These are phyloP conservation scores for Kwoniella shivajii DNA, from an alignment of 1,284 basidiomycete species.

Conservation along the genomic window DNA sequence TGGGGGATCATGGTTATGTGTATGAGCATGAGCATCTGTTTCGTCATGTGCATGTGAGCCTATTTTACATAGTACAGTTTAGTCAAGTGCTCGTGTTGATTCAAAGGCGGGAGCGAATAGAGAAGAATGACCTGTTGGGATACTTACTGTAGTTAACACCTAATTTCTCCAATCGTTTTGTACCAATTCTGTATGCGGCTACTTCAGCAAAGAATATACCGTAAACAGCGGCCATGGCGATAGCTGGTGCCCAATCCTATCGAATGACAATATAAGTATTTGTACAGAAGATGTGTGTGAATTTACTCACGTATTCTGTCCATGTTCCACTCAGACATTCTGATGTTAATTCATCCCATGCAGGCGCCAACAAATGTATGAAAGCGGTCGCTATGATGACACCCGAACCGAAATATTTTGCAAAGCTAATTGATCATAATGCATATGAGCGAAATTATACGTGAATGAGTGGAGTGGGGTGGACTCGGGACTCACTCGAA, in stretches of 20 bases:
- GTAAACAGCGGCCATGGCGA: slow-evolving; percentile 79
- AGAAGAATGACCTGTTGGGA: not conserved
- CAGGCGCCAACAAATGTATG: slow-evolving; percentile 81
- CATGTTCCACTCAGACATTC: slow-evolving; percentile 73
- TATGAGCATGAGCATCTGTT: slow-evolving; percentile 63
- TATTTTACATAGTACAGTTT: slow-evolving; percentile 54
- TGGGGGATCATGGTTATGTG: slow-evolving; percentile 66
- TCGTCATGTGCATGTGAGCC: slow-evolving; percentile 61
- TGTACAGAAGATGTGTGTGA: not conserved
- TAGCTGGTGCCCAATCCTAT: slow-evolving; percentile 75
- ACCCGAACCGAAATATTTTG: slow-evolving; percentile 93
- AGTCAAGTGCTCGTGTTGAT: slow-evolving; percentile 1
- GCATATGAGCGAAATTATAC: not conserved
- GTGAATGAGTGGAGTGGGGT: not conserved
- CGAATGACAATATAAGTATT: slow-evolving; percentile 1
- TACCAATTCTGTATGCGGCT: slow-evolving; percentile 68
- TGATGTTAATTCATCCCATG: slow-evolving; percentile 68
- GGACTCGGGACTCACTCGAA: slow-evolving; percentile 68
- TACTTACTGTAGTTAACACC: slow-evolving; percentile 44
- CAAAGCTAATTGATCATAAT: slow-evolving; percentile 53
- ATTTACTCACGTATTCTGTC: slow-evolving; percentile 66
- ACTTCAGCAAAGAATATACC: slow-evolving; percentile 81
- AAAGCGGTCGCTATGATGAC: slow-evolving; percentile 93
- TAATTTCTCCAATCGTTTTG: slow-evolving; percentile 46
- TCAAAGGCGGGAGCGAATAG: not conserved